Evolutionary conservation across 441 rosid genomes (phyloP).

Genomic region (Erodium chrysanthum): DNA sequence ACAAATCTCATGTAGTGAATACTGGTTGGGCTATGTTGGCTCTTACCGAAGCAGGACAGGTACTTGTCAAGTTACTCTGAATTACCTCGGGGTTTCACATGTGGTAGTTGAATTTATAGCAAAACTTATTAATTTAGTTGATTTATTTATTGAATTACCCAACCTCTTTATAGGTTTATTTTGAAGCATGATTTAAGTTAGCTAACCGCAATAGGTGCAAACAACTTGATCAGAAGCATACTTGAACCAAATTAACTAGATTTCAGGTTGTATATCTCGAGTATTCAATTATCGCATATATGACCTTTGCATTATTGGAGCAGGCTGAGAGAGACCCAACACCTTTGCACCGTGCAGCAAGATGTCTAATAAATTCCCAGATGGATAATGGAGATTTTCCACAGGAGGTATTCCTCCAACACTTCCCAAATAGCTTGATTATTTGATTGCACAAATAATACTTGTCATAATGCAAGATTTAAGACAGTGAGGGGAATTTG

Average conservation of each 20-base stretch:
- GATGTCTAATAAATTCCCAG: slow-evolving; percentile 34
- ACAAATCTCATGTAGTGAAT: slow-evolving; percentile 55
- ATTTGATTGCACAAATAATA: neutral
- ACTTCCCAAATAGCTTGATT: neutral
- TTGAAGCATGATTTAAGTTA: neutral
- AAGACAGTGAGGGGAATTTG: too few relatives aligned
- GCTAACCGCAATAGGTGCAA: neutral
- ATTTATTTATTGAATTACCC: neutral
- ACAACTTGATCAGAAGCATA: too few relatives aligned
- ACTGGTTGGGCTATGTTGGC: slow-evolving; percentile 77
- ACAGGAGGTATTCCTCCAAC: slow-evolving; percentile 36
- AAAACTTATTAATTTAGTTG: neutral
- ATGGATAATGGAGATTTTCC: slow-evolving; percentile 21
- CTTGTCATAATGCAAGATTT: neutral
- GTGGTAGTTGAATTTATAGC: neutral
- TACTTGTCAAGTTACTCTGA: slow-evolving; percentile 11
- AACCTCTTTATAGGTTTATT: neutral
- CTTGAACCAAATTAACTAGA: neutral
- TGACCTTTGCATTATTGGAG: neutral
- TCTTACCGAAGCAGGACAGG: slow-evolving; percentile 64
- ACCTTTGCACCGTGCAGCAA: slow-evolving; percentile 51
- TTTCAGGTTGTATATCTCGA: neutral
- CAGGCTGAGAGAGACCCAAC: slow-evolving; percentile 36
- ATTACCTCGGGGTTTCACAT: neutral
- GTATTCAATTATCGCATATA: neutral